Evolutionary conservation across 1,284 basidiomycete genomes (phyloP).

Genomic region (Cutaneotrichosporon sp.): DNA sequence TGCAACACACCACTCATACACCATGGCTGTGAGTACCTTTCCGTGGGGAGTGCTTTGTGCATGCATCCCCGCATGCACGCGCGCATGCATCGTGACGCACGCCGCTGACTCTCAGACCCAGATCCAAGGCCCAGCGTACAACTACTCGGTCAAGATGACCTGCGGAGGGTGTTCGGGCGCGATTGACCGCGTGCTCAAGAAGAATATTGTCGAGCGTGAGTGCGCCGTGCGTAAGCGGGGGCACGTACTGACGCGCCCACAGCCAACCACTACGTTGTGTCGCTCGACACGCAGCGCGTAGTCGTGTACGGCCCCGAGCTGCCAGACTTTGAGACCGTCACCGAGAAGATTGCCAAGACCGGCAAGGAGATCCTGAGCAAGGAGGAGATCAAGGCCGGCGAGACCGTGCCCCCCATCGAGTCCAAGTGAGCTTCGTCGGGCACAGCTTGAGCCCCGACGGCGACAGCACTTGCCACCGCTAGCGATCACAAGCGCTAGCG

Average conservation of each 20-base stretch:
- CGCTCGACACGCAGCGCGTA: conserved; percentile 39
- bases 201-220: conserved; percentile 45
- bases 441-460: too few relatives aligned
- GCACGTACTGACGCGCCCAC: too few relatives aligned
- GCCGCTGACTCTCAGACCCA: conserved; percentile 2
- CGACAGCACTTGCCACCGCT: too few relatives aligned
- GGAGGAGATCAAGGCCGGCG: conserved; percentile 20
- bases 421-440: background rate
- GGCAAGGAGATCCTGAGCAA: conserved; percentile 41
- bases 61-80: background rate
- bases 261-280: conserved; percentile 45
- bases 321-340: conserved; percentile 39
- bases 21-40: background rate
- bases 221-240: too few relatives aligned
- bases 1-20: too few relatives aligned
- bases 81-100: background rate
- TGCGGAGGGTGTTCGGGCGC: conserved; percentile 48
- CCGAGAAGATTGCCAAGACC: conserved; percentile 47
- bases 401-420: conserved; percentile 6
- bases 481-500: too few relatives aligned
- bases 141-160: conserved; percentile 48
- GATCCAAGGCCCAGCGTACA: conserved; percentile 36
- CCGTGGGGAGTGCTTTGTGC: too few relatives aligned
- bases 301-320: conserved; percentile 44
- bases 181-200: conserved; percentile 43